A percentile compares a stretch with the other conserved stretches of the same genome.
Evolutionary conservation across 371 early-diverging fungal genomes (phyloP).

Genomic region (Syncephalastrum monosporum): DNA sequence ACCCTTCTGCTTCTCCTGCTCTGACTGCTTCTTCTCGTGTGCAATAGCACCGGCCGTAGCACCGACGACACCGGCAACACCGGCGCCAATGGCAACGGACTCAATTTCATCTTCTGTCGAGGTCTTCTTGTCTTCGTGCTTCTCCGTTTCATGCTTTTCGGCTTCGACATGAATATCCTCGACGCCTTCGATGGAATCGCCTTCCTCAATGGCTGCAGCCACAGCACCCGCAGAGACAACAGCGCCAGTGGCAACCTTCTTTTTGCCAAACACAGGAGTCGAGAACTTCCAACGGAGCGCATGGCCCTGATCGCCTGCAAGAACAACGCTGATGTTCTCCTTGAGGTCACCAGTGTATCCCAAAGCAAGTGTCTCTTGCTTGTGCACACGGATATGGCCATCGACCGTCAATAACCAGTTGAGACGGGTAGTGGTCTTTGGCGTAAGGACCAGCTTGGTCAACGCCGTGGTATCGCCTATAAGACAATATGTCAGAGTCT

Average conservation of each 20-base stretch:
- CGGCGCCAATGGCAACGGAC: constrained; percentile 8
- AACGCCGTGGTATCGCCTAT: constrained; percentile 21
- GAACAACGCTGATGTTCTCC: constrained; percentile 3
- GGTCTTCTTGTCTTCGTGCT: constrained; percentile 2
- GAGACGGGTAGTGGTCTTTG: constrained; percentile 28
- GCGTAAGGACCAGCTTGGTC: constrained; percentile 19
- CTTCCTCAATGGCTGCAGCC: constrained; percentile 22
- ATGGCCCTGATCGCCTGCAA: constrained; percentile 4
- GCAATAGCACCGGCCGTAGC: constrained; percentile 7
- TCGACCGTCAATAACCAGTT: constrained; percentile 44
- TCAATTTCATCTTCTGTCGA: not conserved
- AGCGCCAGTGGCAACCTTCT: constrained; percentile 5
- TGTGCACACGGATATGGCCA: constrained; percentile 35
- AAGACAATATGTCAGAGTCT: not conserved
- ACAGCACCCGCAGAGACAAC: constrained; percentile 6
- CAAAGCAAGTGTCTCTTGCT: constrained; percentile 24
- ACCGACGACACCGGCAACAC: not conserved
- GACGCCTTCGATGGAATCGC: constrained; percentile 20
- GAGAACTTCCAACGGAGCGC: constrained; percentile 40
- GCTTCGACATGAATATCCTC: constrained; percentile 19
- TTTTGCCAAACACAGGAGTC: constrained; percentile 39
- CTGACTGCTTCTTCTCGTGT: not conserved
- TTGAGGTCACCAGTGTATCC: constrained; percentile 16
- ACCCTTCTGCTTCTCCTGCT: not conserved
- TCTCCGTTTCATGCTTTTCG: constrained; percentile 11